phyloP scores from a whole-genome alignment of 768 basidiomycete genomes.

The Boletus sp. region DNA sequence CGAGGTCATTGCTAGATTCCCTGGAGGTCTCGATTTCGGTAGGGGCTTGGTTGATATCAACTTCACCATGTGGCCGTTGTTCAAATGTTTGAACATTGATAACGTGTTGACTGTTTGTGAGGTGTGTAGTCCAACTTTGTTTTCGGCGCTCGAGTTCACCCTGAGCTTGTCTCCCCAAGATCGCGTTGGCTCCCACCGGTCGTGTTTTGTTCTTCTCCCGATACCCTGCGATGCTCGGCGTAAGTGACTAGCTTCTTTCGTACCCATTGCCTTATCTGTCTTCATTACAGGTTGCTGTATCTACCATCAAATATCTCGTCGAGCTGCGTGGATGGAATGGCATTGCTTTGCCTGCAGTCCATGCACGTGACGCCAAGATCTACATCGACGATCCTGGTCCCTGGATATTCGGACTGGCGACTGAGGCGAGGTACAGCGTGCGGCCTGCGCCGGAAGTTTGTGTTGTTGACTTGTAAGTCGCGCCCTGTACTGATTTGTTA shows the following conservation, averaged over 20 bases:
- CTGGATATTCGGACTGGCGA: constrained; percentile 90
- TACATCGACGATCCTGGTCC: constrained; percentile 96
- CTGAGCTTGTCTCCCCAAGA: constrained; percentile 38
- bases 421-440: constrained; percentile 78
- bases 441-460: constrained; percentile 79
- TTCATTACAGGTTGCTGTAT: constrained; percentile 69
- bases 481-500: not conserved
- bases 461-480: constrained; percentile 77
- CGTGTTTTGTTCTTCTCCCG: constrained; percentile 85
- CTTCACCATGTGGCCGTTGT: constrained; percentile 96
- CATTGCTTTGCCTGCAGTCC: constrained; percentile 77
- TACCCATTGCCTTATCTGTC: not conserved
- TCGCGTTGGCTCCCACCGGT: constrained; percentile 85
- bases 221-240: constrained; percentile 89
- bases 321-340: constrained; percentile 94
- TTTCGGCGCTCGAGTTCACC: not conserved
- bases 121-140: constrained; percentile 36
- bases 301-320: constrained; percentile 86
- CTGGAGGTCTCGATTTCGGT: constrained; percentile 92
- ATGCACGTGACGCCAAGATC: constrained; percentile 88
- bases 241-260: constrained; percentile 30
- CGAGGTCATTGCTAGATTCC: constrained; percentile 87
- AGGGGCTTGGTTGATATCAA: constrained; percentile 90
- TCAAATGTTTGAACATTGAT: constrained; percentile 89
- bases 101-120: constrained; percentile 93